These are phyloP conservation scores for Talaromyces sp. DNA, from an alignment of 2,329 filamentous ascomycete species.

Conservation along the genomic window DNA sequence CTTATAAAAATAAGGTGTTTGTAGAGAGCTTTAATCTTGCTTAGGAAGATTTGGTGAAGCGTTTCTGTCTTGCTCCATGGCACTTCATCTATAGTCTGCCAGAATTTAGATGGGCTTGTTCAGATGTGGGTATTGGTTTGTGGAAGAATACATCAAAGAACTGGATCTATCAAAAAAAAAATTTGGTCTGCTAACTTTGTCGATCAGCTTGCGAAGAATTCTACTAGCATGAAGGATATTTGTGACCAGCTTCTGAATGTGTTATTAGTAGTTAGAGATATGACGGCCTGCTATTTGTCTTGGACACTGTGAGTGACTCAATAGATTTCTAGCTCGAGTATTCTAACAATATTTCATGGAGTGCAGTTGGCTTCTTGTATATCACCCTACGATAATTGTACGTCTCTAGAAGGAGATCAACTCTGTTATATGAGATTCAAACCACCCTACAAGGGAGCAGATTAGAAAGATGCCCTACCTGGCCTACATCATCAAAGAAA, in stretches of 20 bases:
- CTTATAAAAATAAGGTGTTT: constrained; percentile 21
- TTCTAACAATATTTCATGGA: background rate
- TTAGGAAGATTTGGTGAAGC: constrained; percentile 27
- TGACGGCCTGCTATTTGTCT: constrained; percentile 31
- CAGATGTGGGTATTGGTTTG: background rate
- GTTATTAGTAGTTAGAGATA: constrained; percentile 32
- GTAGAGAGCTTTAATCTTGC: constrained; percentile 27
- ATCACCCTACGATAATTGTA: constrained; percentile 23
- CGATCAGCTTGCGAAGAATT: constrained; percentile 21
- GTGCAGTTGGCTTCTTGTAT: constrained; percentile 26
- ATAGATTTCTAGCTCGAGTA: background rate
- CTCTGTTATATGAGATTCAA: constrained; percentile 20
- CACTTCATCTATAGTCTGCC: constrained; percentile 33
- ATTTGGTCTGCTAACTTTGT: background rate
- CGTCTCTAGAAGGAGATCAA: constrained; percentile 24
- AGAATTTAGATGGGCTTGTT: constrained; percentile 26
- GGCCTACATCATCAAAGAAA: constrained; percentile 52
- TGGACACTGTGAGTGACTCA: constrained; percentile 31
- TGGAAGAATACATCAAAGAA: background rate
- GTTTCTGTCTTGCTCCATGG: constrained; percentile 32
- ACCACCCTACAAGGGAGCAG: constrained; percentile 23
- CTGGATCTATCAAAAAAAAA: background rate
- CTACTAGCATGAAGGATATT: constrained; percentile 25
- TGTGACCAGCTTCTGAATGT: constrained; percentile 34
- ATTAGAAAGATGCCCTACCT: constrained; percentile 48